phyloP scores from a whole-genome alignment of 2,329 filamentous ascomycete genomes.

The Venturia effusa region DNA sequence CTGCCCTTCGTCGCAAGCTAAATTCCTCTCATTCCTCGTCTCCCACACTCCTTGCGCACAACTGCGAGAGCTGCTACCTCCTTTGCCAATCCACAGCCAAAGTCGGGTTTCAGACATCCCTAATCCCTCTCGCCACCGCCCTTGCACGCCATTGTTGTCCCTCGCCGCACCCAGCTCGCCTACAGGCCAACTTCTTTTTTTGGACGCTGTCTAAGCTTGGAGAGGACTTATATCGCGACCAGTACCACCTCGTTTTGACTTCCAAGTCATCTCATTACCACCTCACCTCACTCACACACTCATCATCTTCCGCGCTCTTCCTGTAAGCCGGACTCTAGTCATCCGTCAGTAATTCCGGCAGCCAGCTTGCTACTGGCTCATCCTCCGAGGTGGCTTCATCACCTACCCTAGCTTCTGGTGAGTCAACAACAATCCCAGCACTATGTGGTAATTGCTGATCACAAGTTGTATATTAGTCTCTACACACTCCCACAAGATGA shows the following conservation, averaged over 20 bases:
- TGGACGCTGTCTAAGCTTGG: not conserved
- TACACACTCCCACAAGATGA: conserved; percentile 24
- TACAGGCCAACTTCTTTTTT: not conserved
- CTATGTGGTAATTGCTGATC: conserved; percentile 3
- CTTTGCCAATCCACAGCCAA: not conserved
- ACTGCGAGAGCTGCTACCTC: not conserved
- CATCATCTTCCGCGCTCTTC: not conserved
- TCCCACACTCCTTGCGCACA: conserved; percentile 5
- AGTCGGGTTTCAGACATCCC: not conserved
- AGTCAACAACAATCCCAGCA: not conserved
- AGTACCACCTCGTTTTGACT: not conserved
- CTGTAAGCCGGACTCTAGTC: not conserved
- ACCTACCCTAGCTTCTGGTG: not conserved
- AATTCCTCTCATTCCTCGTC: not conserved
- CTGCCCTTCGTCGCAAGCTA: not conserved
- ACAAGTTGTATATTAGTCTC: not conserved
- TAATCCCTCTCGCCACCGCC: conserved; percentile 4
- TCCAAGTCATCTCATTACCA: not conserved
- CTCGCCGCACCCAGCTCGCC: not conserved
- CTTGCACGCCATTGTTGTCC: conserved; percentile 2
- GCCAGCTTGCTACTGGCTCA: not conserved
- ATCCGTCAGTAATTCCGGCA: not conserved
- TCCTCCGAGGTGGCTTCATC: not conserved
- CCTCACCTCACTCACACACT: not conserved
- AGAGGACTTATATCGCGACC: not conserved